Evolutionary conservation across 2,329 filamentous ascomycete genomes (phyloP).

Genomic region (Penicillium occitanis): DNA sequence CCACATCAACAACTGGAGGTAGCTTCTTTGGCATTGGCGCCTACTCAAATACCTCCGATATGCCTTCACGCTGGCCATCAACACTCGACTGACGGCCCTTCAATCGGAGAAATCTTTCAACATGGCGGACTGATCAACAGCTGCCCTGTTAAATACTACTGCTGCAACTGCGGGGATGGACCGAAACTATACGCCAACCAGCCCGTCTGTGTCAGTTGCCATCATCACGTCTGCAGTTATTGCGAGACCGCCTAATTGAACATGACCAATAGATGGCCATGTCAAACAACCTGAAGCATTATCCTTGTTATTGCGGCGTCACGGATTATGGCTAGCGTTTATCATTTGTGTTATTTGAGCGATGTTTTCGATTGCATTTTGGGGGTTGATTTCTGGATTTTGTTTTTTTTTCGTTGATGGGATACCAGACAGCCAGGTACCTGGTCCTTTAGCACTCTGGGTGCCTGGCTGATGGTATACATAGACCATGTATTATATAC

Average conservation of each 20-base stretch:
- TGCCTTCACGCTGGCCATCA: background rate
- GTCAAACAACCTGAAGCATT: background rate
- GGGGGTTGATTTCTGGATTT: background rate
- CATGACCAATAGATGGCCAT: background rate
- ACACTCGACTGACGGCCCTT: background rate
- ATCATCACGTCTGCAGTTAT: conserved; percentile 32
- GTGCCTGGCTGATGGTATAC: background rate
- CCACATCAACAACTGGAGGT: background rate
- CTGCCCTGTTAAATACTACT: conserved; percentile 32
- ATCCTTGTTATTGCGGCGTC: background rate
- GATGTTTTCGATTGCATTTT: conserved; percentile 3
- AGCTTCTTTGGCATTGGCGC: background rate
- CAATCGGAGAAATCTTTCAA: conserved; percentile 3
- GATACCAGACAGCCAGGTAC: background rate
- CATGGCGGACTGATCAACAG: conserved; percentile 8
- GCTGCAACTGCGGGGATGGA: conserved; percentile 41
- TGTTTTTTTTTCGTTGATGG: background rate
- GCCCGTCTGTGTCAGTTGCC: conserved; percentile 35
- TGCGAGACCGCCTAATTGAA: conserved; percentile 25
- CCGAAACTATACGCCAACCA: conserved; percentile 40
- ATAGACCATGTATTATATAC: conserved; percentile 1
- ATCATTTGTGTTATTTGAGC: background rate
- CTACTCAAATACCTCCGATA: background rate
- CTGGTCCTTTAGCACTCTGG: background rate
- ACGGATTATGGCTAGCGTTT: background rate